Conservation (phyloP, 305 asterid species). For the Euphrasia arctica region DNA sequence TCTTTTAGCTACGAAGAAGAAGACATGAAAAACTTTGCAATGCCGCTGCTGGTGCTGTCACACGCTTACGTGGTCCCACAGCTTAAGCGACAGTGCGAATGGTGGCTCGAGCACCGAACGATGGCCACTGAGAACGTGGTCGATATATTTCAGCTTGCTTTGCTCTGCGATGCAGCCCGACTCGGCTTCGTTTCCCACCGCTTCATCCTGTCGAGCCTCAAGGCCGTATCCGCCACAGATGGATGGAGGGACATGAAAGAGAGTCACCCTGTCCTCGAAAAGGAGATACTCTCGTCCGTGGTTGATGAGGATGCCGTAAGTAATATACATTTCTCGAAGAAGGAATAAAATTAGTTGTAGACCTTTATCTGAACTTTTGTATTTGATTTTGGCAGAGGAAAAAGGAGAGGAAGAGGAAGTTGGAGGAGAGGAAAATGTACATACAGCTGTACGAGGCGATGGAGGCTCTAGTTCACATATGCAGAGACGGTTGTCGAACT, state of each 20-base stretch:
- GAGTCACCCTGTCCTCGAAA: constrained; percentile 84
- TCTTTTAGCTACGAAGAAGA: constrained; percentile 68
- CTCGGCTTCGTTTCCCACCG: constrained; percentile 75
- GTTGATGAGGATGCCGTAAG: constrained; percentile 56
- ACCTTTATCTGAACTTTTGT: too few species aligned
- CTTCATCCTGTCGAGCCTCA: constrained; percentile 54
- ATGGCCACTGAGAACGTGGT: constrained; percentile 54
- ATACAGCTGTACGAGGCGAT: constrained; percentile 75
- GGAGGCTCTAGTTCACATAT: constrained; percentile 94
- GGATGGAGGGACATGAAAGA: constrained; percentile 86
- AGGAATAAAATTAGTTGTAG: too few species aligned
- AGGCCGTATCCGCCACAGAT: constrained; percentile 61
- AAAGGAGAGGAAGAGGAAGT: constrained; percentile 52
- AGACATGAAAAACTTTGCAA: constrained; percentile 53
- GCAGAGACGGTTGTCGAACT: constrained; percentile 77
- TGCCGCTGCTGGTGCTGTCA: constrained; percentile 67
- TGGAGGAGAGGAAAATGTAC: constrained; percentile 51
- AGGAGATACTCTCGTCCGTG: constrained; percentile 46
- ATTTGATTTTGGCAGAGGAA: constrained; percentile 35
- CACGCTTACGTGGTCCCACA: constrained; percentile 67
- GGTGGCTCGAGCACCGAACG: constrained; percentile 60
- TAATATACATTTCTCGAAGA: background rate
- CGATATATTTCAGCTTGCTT: constrained; percentile 79
- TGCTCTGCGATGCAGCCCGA: constrained; percentile 80
- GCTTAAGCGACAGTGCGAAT: constrained; percentile 59